A percentile compares a stretch with the other conserved stretches of the same genome.
These are phyloP conservation scores for Cyclocybe cylindracea DNA, from an alignment of 768 basidiomycete species.

Conservation along the genomic window DNA sequence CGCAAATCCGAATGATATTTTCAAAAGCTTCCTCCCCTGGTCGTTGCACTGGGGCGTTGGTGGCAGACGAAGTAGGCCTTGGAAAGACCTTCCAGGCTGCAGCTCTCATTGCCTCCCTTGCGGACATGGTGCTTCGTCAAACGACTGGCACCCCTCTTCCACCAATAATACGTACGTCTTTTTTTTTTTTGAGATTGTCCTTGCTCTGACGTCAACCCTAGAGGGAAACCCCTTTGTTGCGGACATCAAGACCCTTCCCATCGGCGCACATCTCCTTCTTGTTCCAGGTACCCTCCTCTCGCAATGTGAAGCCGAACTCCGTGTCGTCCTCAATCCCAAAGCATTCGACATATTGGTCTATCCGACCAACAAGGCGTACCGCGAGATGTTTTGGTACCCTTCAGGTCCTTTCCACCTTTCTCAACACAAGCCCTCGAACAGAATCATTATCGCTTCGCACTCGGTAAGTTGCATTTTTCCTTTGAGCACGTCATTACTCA, in stretches of 20 bases:
- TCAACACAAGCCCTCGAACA: neutral
- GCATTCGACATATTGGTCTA: conserved; percentile 26
- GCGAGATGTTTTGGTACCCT: conserved; percentile 17
- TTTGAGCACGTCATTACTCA: neutral
- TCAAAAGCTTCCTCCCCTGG: neutral
- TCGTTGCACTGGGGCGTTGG: conserved; percentile 8
- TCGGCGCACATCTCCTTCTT: conserved; percentile 17
- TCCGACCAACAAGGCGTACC: neutral
- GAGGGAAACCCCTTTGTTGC: too few species aligned
- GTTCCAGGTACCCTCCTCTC: conserved; percentile 20
- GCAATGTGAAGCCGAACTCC: conserved; percentile 22
- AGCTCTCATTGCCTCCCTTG: too few species aligned
- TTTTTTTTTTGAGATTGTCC: too few species aligned
- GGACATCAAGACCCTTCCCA: conserved; percentile 9
- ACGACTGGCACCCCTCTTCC: too few species aligned
- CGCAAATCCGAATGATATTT: conserved; percentile 14
- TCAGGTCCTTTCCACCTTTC: conserved; percentile 12
- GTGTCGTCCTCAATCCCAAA: conserved; percentile 7
- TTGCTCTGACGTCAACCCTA: too few species aligned
- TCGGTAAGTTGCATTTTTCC: conserved; percentile 17
- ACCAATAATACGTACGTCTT: too few species aligned
- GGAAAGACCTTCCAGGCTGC: too few species aligned
- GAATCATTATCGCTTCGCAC: conserved; percentile 22
- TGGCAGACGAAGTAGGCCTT: too few species aligned
- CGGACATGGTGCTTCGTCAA: too few species aligned